phyloP scores from a whole-genome alignment of 2,329 filamentous ascomycete species.

The Xylariaceae sp. region DNA sequence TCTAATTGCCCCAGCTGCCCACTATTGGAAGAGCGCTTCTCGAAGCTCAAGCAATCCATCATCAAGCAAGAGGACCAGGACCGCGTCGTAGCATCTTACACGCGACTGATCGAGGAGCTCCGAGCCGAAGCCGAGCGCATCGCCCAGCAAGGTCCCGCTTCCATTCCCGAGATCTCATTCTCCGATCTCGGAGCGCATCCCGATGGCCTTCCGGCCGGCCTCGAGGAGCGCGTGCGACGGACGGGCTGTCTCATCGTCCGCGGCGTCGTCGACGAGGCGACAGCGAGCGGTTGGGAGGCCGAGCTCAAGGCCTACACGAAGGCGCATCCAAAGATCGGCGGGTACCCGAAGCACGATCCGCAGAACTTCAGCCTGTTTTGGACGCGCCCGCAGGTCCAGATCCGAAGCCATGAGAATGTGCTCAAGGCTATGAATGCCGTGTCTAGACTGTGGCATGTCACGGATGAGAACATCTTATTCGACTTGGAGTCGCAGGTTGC shows the following conservation, averaged over 20 bases:
- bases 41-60: constrained; percentile 15
- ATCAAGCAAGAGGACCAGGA: constrained; percentile 11
- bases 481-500: constrained; percentile 52
- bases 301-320: constrained; percentile 34
- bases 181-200: no score
- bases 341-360: constrained; percentile 60
- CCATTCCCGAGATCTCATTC: no score
- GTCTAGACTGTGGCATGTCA: constrained; percentile 60
- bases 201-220: no score
- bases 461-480: constrained; percentile 43
- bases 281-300: constrained; percentile 21
- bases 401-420: constrained; percentile 62
- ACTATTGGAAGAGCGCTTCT: constrained; percentile 14
- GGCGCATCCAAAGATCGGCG: constrained; percentile 28
- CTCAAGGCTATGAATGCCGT: constrained; percentile 58
- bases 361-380: constrained; percentile 75
- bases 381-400: constrained; percentile 63
- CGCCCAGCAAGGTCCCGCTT: no score
- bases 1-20: constrained; percentile 15
- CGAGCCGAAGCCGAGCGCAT: background rate
- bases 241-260: constrained; percentile 19
- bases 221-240: no score
- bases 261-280: constrained; percentile 17
- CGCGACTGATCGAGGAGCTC: background rate
- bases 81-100: constrained; percentile 12